These are phyloP conservation scores for Curvularia spicifera DNA, from an alignment of 2,329 filamentous ascomycete genomes.

Conservation along the genomic window DNA sequence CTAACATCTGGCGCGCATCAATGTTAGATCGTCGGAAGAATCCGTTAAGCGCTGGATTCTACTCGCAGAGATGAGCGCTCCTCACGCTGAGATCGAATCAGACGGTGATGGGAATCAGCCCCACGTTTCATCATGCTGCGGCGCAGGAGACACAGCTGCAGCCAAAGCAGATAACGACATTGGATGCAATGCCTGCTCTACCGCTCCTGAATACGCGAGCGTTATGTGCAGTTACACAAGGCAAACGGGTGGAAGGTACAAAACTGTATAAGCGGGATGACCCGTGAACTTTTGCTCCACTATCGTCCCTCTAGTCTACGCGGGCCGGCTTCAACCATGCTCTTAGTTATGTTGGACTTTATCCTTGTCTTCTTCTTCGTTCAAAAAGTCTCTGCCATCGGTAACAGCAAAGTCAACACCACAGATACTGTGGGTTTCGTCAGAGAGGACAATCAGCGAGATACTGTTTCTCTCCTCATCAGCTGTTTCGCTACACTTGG, in stretches of 20 bases:
- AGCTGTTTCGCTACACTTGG: slow-evolving; percentile 25
- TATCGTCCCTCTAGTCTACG: not conserved
- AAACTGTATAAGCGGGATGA: not conserved
- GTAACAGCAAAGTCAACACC: slow-evolving; percentile 2
- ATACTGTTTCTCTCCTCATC: slow-evolving; percentile 4
- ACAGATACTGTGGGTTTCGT: slow-evolving; percentile 13
- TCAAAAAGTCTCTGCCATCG: not conserved
- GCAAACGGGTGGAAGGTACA: too few species aligned
- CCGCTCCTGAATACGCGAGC: not conserved
- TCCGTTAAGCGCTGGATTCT: not conserved
- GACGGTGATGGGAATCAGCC: not conserved
- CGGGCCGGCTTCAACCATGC: not conserved
- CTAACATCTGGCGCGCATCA: not conserved
- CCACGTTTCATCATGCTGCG: not conserved
- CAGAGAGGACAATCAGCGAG: slow-evolving; percentile 11
- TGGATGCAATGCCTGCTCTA: too few species aligned
- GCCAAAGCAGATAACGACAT: not conserved
- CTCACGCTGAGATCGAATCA: not conserved
- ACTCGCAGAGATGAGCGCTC: not conserved
- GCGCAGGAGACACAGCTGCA: not conserved
- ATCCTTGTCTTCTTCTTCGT: not conserved
- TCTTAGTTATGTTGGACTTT: not conserved
- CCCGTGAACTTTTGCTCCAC: not conserved
- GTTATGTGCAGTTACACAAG: not conserved
- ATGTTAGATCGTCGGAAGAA: not conserved